Conservation (phyloP, 2,329 filamentous ascomycete genomes). For the Diaporthe sp. region DNA sequence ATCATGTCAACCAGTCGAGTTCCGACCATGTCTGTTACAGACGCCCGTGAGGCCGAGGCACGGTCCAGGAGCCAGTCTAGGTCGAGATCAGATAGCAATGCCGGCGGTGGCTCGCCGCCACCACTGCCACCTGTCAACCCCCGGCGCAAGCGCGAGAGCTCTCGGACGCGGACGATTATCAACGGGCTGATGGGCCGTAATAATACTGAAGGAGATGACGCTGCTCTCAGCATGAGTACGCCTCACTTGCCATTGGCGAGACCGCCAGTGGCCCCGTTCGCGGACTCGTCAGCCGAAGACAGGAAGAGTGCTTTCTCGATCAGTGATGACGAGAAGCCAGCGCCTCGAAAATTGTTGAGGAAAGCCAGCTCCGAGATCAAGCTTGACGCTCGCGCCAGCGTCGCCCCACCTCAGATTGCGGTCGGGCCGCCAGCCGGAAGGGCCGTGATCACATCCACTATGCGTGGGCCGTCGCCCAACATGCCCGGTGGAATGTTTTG, state of each 20-base stretch:
- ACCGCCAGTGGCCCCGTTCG: conserved; percentile 19
- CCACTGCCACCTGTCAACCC: conserved; percentile 71
- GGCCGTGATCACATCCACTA: conserved; percentile 44
- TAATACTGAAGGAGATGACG: conserved; percentile 46
- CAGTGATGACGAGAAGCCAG: conserved; percentile 54
- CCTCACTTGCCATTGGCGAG: conserved; percentile 45
- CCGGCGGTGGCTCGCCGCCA: conserved; percentile 48
- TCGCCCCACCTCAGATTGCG: conserved; percentile 42
- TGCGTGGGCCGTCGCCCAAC: conserved; percentile 40
- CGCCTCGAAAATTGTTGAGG: conserved; percentile 51
- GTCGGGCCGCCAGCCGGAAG: conserved; percentile 48
- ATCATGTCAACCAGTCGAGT: conserved; percentile 58
- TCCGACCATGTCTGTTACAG: conserved; percentile 47
- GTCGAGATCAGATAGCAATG: conserved; percentile 50
- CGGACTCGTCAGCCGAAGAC: conserved; percentile 37
- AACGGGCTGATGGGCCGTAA: conserved; percentile 48
- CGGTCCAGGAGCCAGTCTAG: conserved; percentile 52
- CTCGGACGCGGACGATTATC: conserved; percentile 52
- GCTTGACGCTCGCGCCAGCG: conserved; percentile 34
- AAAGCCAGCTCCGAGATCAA: conserved; percentile 55
- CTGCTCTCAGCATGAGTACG: conserved; percentile 43
- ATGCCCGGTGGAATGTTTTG: conserved; percentile 50
- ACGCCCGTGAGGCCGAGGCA: conserved; percentile 39
- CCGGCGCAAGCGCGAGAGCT: conserved; percentile 55
- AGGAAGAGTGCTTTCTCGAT: conserved; percentile 41